Evolutionary conservation across 306 rosid species (phyloP).

Genomic region (Fragaria ananassa): DNA sequence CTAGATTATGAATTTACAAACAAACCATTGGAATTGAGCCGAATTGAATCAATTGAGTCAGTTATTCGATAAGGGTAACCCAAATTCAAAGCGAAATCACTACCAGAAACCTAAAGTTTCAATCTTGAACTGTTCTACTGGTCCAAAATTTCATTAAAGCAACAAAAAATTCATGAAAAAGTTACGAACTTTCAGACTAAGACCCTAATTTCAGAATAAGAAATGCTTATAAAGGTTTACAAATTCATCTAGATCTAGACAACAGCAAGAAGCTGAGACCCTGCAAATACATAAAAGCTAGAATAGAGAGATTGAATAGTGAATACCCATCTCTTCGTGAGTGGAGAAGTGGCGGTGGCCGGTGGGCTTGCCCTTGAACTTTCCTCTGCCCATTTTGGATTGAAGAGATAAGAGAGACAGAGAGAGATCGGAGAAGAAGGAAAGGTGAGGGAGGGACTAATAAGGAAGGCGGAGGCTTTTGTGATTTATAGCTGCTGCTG

Average conservation of each 20-base stretch:
- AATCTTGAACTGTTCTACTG: neutral
- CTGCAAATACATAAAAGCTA: neutral
- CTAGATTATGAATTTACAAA: neutral
- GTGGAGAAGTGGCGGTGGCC: constrained; percentile 95
- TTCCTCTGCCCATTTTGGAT: constrained; percentile 86
- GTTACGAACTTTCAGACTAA: neutral
- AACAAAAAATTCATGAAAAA: neutral
- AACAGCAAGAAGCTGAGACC: neutral
- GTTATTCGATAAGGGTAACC: neutral
- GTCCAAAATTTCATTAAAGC: neutral
- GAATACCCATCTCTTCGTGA: constrained; percentile 71
- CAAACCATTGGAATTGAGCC: neutral
- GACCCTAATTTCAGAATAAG: neutral
- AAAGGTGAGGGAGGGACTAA: neutral
- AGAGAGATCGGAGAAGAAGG: neutral
- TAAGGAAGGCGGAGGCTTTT: neutral
- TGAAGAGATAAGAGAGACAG: neutral
- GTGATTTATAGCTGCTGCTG: neutral
- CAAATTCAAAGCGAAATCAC: neutral
- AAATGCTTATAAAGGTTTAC: neutral
- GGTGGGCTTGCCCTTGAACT: constrained; percentile 94
- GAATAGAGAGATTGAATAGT: neutral
- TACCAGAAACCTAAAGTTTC: neutral
- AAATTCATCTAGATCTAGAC: constrained; percentile 9
- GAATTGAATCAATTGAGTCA: neutral